Percentiles rank a stretch among this genome's conserved stretches.
phyloP scores from a whole-genome alignment of 768 basidiomycete species.

The Boletus coccyginus region DNA sequence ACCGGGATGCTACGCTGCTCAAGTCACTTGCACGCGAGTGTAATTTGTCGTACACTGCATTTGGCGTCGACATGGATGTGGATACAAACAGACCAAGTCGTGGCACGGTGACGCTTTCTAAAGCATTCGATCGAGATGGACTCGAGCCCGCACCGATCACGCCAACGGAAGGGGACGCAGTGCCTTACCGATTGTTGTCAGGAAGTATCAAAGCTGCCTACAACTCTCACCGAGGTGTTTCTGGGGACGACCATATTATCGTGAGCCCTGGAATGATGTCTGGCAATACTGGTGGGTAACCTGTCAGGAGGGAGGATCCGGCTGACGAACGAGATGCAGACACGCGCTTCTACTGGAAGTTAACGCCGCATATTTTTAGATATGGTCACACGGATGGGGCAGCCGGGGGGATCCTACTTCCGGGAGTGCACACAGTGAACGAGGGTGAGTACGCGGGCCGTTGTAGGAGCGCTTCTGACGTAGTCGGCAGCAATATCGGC shows the following conservation, averaged over 20 bases:
- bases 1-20: constrained; percentile 43
- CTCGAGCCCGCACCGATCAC: constrained; percentile 71
- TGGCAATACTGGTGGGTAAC: constrained; percentile 46
- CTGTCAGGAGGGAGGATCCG: background rate
- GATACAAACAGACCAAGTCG: constrained; percentile 31
- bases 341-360: constrained; percentile 45
- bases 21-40: constrained; percentile 45
- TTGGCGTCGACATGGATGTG: constrained; percentile 42
- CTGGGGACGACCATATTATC: constrained; percentile 35
- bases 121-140: constrained; percentile 40
- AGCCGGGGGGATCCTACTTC: constrained; percentile 28
- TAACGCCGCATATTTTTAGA: constrained; percentile 63
- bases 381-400: constrained; percentile 43
- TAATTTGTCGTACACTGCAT: constrained; percentile 59
- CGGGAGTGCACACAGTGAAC: constrained; percentile 66
- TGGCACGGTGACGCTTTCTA: constrained; percentile 49
- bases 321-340: constrained; percentile 26
- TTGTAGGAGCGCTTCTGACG: background rate
- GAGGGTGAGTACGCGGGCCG: constrained; percentile 47
- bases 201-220: constrained; percentile 65
- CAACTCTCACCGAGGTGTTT: constrained; percentile 42
- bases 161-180: constrained; percentile 32
- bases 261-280: constrained; percentile 56
- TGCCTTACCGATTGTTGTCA: constrained; percentile 49
- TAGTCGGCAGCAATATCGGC: constrained; percentile 37